Percentiles rank a stretch among this genome's conserved stretches.
phyloP scores from a whole-genome alignment of 352 stramenopile species.

The Globisporangium canariense region DNA sequence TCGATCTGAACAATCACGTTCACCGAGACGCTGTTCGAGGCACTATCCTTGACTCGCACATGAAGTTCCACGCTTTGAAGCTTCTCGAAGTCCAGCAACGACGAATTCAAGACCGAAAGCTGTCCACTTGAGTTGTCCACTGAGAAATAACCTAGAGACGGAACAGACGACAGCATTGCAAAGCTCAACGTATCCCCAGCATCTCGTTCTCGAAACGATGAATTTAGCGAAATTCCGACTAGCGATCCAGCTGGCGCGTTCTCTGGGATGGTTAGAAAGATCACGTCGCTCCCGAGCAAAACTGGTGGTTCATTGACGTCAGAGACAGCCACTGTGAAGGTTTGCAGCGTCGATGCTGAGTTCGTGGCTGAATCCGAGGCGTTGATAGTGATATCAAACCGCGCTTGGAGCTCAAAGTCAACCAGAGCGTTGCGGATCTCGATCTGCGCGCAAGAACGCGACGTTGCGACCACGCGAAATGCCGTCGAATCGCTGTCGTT shows the following conservation, averaged over 20 bases:
- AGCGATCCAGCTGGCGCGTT: constrained; percentile 4
- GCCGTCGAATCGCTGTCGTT: constrained; percentile 17
- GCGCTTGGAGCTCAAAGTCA: constrained; percentile 34
- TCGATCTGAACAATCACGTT: constrained; percentile 19
- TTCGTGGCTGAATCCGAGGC: constrained; percentile 30
- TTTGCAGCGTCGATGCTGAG: constrained; percentile 17
- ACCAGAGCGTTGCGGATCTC: constrained; percentile 34
- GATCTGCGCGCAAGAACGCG: constrained; percentile 34
- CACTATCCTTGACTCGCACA: constrained; percentile 5
- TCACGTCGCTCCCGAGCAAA: constrained; percentile 2
- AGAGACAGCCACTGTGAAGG: constrained; percentile 16
- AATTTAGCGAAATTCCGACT: neutral
- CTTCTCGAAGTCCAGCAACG: constrained; percentile 12
- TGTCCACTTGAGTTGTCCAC: constrained; percentile 8
- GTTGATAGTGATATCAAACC: constrained; percentile 38
- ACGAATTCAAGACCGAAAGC: neutral
- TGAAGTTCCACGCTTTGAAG: neutral
- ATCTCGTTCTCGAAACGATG: constrained; percentile 3
- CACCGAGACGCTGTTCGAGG: constrained; percentile 4
- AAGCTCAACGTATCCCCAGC: constrained; percentile 4
- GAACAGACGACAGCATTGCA: neutral
- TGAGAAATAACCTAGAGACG: neutral
- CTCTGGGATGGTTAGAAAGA: constrained; percentile 4
- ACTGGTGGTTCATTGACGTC: constrained; percentile 32
- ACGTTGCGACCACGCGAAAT: constrained; percentile 39